Evolutionary conservation across 257 asterid species (phyloP).

Genomic region (Gentiana macrophylla): DNA sequence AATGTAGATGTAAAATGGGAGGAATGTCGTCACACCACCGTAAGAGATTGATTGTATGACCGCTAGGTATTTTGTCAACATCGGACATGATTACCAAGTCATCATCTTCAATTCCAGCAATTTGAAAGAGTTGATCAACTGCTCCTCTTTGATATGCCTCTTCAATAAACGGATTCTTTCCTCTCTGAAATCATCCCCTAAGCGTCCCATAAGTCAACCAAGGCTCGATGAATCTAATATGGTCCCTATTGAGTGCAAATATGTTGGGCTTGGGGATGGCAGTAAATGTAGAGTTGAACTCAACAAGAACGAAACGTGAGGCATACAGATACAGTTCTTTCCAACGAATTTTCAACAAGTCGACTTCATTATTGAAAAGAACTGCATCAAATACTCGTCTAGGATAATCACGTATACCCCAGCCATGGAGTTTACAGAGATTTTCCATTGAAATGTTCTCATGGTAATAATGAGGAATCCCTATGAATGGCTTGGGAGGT

Average conservation of each 20-base stretch:
- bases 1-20: too few relatives aligned
- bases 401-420: slow-evolving; percentile 73
- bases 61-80: too few relatives aligned
- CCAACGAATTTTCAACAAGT: too few relatives aligned
- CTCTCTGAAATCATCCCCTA: slow-evolving; percentile 55
- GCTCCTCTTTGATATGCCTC: slow-evolving; percentile 29
- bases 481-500: too few relatives aligned
- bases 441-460: too few relatives aligned
- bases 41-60: too few relatives aligned
- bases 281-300: slow-evolving; percentile 14
- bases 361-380: too few relatives aligned
- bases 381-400: slow-evolving; percentile 83
- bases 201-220: slow-evolving; percentile 59
- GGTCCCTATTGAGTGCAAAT: slow-evolving; percentile 35
- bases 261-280: slow-evolving; percentile 64
- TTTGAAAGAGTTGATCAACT: too few relatives aligned
- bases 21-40: too few relatives aligned
- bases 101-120: too few relatives aligned
- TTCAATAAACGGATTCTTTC: slow-evolving; percentile 76
- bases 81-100: too few relatives aligned
- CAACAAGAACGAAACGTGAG: slow-evolving; percentile 67
- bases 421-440: slow-evolving; percentile 24
- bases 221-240: slow-evolving; percentile 58
- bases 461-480: too few relatives aligned
- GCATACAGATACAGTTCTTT: slow-evolving; percentile 33